A percentile compares a stretch with the other conserved stretches of the same genome.
Conservation (phyloP, 768 basidiomycete species). For the button mushroom (Agaricus bisporus) region DNA sequence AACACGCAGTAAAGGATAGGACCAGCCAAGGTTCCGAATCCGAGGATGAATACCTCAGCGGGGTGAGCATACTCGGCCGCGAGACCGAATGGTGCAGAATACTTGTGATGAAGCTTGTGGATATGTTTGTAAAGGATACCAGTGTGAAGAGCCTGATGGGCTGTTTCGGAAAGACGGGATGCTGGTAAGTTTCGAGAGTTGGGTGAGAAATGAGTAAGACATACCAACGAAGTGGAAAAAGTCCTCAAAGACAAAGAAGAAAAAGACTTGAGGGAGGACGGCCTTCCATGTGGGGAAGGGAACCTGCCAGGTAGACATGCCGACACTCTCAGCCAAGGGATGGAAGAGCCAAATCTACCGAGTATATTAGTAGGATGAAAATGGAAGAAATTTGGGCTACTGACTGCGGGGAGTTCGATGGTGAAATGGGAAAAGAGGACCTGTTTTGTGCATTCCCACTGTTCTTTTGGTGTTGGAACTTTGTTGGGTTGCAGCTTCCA, state of each 20-base stretch:
- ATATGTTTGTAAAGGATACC: slow-evolving; percentile 84
- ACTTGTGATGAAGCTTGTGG: slow-evolving; percentile 97
- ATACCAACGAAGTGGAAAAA: slow-evolving; percentile 86
- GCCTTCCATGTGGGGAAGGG: slow-evolving; percentile 74
- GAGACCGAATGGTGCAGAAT: slow-evolving; percentile 93
- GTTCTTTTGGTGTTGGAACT: slow-evolving; percentile 71
- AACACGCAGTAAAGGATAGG: slow-evolving; percentile 84
- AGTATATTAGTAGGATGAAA: background rate
- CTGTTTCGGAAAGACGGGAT: slow-evolving; percentile 34
- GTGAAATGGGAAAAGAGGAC: slow-evolving; percentile 96
- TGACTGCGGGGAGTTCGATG: slow-evolving; percentile 82
- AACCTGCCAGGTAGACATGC: slow-evolving; percentile 90
- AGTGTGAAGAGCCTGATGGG: slow-evolving; percentile 86
- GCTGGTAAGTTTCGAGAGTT: background rate
- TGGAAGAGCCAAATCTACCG: slow-evolving; percentile 86
- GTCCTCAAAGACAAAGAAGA: slow-evolving; percentile 97
- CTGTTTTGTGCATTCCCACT: slow-evolving; percentile 94
- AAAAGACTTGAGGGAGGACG: slow-evolving; percentile 69
- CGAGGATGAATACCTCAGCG: slow-evolving; percentile 91
- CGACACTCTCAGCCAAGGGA: slow-evolving; percentile 79
- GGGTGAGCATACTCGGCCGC: slow-evolving; percentile 99
- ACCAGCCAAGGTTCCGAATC: slow-evolving; percentile 83
- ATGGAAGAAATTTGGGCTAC: slow-evolving; percentile 20
- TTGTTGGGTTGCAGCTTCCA: slow-evolving; percentile 94
- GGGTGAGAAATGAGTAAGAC: slow-evolving; percentile 15